Evolutionary conservation across 176 grass and related monocot species (phyloP), one percentile per base, ranked within the genome.

Genomic region (Carex littledalei): DNA sequence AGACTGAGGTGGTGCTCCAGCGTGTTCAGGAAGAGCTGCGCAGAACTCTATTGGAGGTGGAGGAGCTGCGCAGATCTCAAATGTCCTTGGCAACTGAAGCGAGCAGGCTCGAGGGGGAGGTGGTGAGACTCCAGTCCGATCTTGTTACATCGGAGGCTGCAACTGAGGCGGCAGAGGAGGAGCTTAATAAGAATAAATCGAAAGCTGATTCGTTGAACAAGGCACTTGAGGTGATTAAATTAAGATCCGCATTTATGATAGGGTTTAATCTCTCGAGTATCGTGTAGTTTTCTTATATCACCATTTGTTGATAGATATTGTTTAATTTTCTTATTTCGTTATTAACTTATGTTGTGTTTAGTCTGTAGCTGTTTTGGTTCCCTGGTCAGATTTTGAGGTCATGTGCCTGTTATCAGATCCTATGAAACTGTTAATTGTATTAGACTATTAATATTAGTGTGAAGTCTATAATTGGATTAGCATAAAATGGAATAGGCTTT

Each of bases 81-180:
- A 2, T 11, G 81, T 43, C 81, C 60, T 63, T 83, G 1, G 81
- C 81, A 17, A 41, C 8, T 55, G 60, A 83, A 31, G 81, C 81
- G n/a, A 83, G 81, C 41, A 52, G 81, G 7, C 81, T 83, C 5
- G 61, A 83, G 21, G 81, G 81, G 11, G 81, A 83, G 21, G 61
- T 83, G 34, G 61, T 18, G 58, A 83, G 81, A 52, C 63, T 83
- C 1, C 58, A 67, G 18, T 41, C 61, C 8, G 81, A 83, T 63
- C 61, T 83, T 11, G 8, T 54, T 32, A 18, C 43, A 6, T 22
- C 81, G 0, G 81, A 83, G 61, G 35, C 34, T 4, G 61, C 58
- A 4, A 63, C 81, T 9, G 61, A 83, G 20, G 63, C 41, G 21
- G 81, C 81, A 0, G 62, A 83, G 4, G 81, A 45, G 1, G 45